Base-by-base conservation (phyloP, 306 rosid species). In the Vigna angularis region DNA sequence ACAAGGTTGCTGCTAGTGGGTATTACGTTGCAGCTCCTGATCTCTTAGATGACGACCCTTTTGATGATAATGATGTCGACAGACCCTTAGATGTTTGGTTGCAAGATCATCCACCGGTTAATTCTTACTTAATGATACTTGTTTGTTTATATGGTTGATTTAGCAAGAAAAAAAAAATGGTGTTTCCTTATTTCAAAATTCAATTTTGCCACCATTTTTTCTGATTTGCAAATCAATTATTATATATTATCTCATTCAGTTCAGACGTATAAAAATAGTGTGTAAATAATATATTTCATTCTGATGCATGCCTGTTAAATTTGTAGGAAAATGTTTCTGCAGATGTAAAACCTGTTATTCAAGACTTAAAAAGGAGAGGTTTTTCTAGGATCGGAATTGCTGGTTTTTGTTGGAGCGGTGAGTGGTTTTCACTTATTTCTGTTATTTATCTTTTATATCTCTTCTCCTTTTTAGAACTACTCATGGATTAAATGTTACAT, bases 371-470 rank as follows among this genome's bases (percentile, higher is more conserved):
- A 79, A 67, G 67, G 24, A 66, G 81, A 74, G 90, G 90, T 57
- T 47, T 78, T 81, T 74, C 86, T 40, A 77, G 86, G 8, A 36
- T 89, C 0, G 94, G 96, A n/a, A 91, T 91, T 62, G 94, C 79
- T 11, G 94, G 89, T 67, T 85, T 88, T 77, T 90, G 96, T 67
- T 93, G 96, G 96, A 96, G 98, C 6, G 98, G 93, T 89, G 82
- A 85, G 89, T 76, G 26, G 34, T 63, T 81, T 61, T 16, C 79
- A 50, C 55, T 30, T 47, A 26, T 56, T 40, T 34, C 15, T 38
- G 14, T 20, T 47, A 45, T 61, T 20, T 20, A 20, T 20, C 22
- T 20, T 20, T 20, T 20, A 20, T 20, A 1, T 20, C 22, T 20
- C 1, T 20, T 20, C 22, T 20, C 22, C 22, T 20, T 20, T 76